Percentiles rank a stretch among this genome's conserved stretches.
Evolutionary conservation across 805 yeast species (phyloP).

Genomic region (Yarrowia sp.): DNA sequence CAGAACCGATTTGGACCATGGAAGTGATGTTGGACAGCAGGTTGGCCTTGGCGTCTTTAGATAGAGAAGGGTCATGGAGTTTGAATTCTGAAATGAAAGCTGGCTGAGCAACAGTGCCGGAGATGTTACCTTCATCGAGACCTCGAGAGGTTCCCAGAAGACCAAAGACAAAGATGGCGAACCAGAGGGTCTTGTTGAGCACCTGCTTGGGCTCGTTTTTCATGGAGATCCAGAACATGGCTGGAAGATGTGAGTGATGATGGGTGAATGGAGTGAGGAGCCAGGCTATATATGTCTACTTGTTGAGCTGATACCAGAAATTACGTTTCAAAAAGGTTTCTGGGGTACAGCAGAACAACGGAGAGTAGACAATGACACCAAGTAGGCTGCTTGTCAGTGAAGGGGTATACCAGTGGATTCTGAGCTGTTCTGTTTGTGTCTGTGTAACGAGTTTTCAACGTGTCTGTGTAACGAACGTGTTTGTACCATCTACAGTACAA

Average conservation of each 20-base stretch:
- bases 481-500: too few relatives aligned
- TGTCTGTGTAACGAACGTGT: too few relatives aligned
- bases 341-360: not conserved
- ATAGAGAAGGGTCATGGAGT: conserved; percentile 43
- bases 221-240: conserved; percentile 13
- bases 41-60: conserved; percentile 44
- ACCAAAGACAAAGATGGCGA: conserved; percentile 52
- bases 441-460: too few relatives aligned
- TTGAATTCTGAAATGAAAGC: conserved; percentile 48
- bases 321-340: not conserved
- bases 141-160: conserved; percentile 58
- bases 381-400: too few relatives aligned
- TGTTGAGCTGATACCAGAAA: not conserved
- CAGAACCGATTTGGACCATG: conserved; percentile 58
- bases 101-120: conserved; percentile 47
- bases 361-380: not conserved
- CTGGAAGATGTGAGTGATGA: not conserved
- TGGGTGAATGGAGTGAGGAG: not conserved
- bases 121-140: conserved; percentile 53
- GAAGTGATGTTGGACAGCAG: conserved; percentile 53
- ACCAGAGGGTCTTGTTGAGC: conserved; percentile 45
- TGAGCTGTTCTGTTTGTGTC: too few relatives aligned
- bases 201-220: conserved; percentile 27
- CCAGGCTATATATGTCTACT: not conserved
- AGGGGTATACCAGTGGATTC: too few relatives aligned